Base-by-base conservation (phyloP, 2,329 filamentous ascomycete species). In the Cladosporium sp. region DNA sequence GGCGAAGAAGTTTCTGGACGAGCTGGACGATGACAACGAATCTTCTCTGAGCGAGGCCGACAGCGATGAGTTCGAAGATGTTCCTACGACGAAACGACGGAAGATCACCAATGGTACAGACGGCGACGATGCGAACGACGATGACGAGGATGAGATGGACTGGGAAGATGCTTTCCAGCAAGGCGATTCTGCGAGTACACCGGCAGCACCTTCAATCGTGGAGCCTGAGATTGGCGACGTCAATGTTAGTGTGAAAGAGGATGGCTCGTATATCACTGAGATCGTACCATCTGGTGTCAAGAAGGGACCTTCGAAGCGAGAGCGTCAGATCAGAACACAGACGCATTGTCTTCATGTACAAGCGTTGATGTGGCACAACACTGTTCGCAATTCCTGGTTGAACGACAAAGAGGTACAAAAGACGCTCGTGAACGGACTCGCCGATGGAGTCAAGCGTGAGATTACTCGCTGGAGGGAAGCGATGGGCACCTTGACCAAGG, bases 301-400 rank as follows among this genome's bases (percentile, higher is more conserved):
- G 78, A 97, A 94, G 75, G 93, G 92, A 0, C 91, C 91, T 0
- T 90, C 91, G 2, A 97, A 97, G 78, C 87, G 90, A 30, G 92
- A 97, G 74, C 87, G 92, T 60, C 86, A 88, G 67, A 90, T 94
- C 64, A 86, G 95, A 28, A 85, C 89, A 36, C 84, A 88, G 3
- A 93, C 92, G 0, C 95, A 99, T 77, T 91, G 91, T 71, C 84
- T 97, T 70, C 95, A 99, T 77, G 93, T 98, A 1, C 89, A 96
- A 75, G 86, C 88, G 61, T 81, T 99, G 18, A 84, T 99, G 66
- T 97, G 90, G 84, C 93, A 98, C 76, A 98, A 98, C 74, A 86
- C 91, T 0, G 79, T 95, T 16, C 87, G 91, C 49, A 97, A 98
- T 75, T 83, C 87, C 0, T 98, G 94, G 89, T 79, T 93, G 23